Percentiles rank a stretch among this genome's conserved stretches.
phyloP scores from a whole-genome alignment of 2,329 filamentous ascomycete species.

The Cladosporium sp. region DNA sequence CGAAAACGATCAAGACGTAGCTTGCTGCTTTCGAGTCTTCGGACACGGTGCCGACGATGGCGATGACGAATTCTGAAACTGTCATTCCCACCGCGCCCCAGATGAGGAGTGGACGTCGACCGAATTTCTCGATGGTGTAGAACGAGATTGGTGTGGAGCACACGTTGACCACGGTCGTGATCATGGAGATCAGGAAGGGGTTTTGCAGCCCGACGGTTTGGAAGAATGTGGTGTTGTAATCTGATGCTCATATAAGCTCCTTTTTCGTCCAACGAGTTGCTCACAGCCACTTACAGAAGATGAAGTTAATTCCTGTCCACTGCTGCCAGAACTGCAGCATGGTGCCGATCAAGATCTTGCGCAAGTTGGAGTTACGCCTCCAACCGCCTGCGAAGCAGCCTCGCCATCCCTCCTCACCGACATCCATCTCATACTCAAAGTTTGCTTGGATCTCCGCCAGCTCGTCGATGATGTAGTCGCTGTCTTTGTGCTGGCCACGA shows the following conservation, averaged over 20 bases:
- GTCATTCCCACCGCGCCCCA: constrained; percentile 77
- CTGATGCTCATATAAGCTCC: not conserved
- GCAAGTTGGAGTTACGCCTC: constrained; percentile 49
- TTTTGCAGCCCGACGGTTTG: constrained; percentile 69
- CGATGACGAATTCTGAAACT: constrained; percentile 80
- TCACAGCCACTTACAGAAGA: constrained; percentile 46
- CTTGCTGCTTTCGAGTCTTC: constrained; percentile 47
- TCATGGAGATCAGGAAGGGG: constrained; percentile 76
- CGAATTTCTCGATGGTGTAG: constrained; percentile 77
- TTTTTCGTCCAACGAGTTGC: not conserved
- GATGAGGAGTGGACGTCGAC: constrained; percentile 75
- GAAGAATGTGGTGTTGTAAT: constrained; percentile 75
- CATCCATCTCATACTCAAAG: constrained; percentile 72
- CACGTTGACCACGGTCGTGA: constrained; percentile 88
- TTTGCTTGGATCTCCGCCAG: constrained; percentile 85
- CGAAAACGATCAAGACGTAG: constrained; percentile 68
- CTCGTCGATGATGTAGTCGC: constrained; percentile 72
- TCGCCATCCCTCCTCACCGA: constrained; percentile 51
- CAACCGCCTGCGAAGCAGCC: constrained; percentile 57
- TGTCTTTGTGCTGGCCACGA: constrained; percentile 69
- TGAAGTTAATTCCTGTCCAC: constrained; percentile 88
- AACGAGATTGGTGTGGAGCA: constrained; percentile 82
- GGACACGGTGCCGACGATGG: constrained; percentile 53
- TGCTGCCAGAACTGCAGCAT: constrained; percentile 49
- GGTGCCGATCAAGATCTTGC: constrained; percentile 45